These are phyloP conservation scores for Mycena sp. DNA, from an alignment of 1,284 basidiomycete species.

Conservation along the genomic window DNA sequence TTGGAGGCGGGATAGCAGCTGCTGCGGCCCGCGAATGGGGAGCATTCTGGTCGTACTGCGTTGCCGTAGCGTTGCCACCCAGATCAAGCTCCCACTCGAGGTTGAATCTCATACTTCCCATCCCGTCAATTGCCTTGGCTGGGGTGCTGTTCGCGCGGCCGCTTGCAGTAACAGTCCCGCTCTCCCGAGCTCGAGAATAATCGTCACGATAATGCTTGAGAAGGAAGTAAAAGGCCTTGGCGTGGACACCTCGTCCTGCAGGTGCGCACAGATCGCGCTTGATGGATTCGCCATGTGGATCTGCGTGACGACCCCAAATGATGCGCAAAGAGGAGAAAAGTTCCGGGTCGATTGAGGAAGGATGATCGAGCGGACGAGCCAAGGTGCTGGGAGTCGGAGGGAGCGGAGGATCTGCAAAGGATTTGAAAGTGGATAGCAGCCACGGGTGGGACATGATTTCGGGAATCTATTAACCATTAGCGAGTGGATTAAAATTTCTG, in stretches of 20 bases:
- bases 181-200: constrained; percentile 57
- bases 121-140: constrained; percentile 39
- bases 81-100: constrained; percentile 52
- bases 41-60: constrained; percentile 40
- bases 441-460: constrained; percentile 93
- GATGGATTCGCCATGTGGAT: constrained; percentile 63
- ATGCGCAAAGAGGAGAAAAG: constrained; percentile 90
- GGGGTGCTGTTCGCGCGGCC: constrained; percentile 47
- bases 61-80: constrained; percentile 31
- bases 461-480: constrained; percentile 70
- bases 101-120: constrained; percentile 45
- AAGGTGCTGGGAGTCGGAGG: constrained; percentile 74
- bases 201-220: constrained; percentile 85
- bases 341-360: constrained; percentile 85
- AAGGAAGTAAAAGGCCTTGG: constrained; percentile 94
- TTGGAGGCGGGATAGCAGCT: constrained; percentile 30
- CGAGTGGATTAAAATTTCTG: background rate
- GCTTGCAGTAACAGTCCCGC: constrained; percentile 46
- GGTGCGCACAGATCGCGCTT: constrained; percentile 73
- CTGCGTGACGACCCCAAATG: constrained; percentile 84
- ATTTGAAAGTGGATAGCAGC: constrained; percentile 55
- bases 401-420: constrained; percentile 57
- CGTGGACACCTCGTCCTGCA: constrained; percentile 77
- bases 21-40: constrained; percentile 38
- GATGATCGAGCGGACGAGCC: constrained; percentile 74